These are phyloP conservation scores for Spergularia marina DNA, from an alignment of 148 eudicot genomes.

Conservation along the genomic window DNA sequence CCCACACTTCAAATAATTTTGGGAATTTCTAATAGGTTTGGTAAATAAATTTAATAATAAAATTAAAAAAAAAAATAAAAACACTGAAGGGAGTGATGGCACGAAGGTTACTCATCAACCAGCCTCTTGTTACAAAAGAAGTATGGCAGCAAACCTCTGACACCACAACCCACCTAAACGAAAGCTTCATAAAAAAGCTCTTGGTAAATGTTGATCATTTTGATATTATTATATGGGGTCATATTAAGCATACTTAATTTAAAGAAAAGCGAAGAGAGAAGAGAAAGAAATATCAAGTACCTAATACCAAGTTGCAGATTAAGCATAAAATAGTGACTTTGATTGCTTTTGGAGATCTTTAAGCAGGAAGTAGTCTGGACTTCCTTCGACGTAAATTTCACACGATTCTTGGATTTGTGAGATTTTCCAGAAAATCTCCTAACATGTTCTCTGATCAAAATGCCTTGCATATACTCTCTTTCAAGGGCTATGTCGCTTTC, in stretches of 20 bases:
- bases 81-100: not conserved
- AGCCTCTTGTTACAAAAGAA: not conserved
- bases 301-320: slow-evolving; percentile 95
- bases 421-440: slow-evolving; percentile 35
- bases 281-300: slow-evolving; percentile 27
- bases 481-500: slow-evolving; percentile 51
- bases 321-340: slow-evolving; percentile 77
- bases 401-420: slow-evolving; percentile 38
- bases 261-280: not conserved
- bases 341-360: slow-evolving; percentile 46
- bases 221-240: not conserved
- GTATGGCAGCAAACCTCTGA: not conserved
- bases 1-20: too few relatives aligned
- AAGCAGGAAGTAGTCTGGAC: slow-evolving; percentile 49
- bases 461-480: slow-evolving; percentile 94
- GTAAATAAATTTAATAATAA: too few relatives aligned
- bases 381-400: slow-evolving; percentile 48
- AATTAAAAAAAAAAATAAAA: not conserved
- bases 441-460: slow-evolving; percentile 66
- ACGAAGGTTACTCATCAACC: not conserved
- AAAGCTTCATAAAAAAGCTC: not conserved
- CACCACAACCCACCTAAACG: not conserved
- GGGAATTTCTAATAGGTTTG: too few relatives aligned
- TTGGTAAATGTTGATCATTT: not conserved
- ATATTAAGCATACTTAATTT: not conserved